A percentile compares a stretch with the other conserved stretches of the same genome.
phyloP scores from a whole-genome alignment of 768 basidiomycete species.

The Wakefieldia striispora region DNA sequence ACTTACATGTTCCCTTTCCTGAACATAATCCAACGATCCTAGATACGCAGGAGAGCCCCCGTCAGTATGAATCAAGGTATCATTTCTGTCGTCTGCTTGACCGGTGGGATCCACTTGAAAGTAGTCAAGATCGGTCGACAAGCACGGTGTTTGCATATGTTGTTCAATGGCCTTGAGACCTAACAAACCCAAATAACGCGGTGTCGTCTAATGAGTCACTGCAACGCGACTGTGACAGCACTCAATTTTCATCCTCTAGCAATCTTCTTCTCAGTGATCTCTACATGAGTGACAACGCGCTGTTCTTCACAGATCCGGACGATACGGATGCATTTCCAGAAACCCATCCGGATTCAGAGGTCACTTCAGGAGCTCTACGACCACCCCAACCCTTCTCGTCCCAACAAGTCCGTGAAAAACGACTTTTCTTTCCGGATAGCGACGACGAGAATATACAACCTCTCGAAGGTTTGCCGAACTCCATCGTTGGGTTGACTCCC shows the following conservation, averaged over 20 bases:
- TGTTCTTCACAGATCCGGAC: slow-evolving; percentile 61
- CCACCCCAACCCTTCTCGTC: slow-evolving; percentile 5
- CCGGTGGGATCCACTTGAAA: too few relatives aligned
- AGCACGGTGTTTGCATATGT: background rate
- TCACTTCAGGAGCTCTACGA: background rate
- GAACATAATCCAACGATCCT: too few relatives aligned
- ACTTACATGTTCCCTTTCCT: too few relatives aligned
- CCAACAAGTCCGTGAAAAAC: slow-evolving; percentile 23
- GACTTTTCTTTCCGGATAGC: slow-evolving; percentile 43
- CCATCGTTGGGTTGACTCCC: slow-evolving; percentile 12
- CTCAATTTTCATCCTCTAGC: background rate
- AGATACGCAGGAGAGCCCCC: too few relatives aligned
- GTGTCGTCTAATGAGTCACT: background rate
- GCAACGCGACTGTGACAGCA: slow-evolving; percentile 2
- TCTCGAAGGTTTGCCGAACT: slow-evolving; percentile 4
- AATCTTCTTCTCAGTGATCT: background rate
- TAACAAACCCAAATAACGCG: slow-evolving; percentile 30
- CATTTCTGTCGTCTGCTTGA: too few relatives aligned
- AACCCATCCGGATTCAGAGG: slow-evolving; percentile 7
- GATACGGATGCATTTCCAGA: slow-evolving; percentile 40
- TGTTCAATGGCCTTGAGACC: background rate
- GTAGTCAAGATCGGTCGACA: too few relatives aligned
- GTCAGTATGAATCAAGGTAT: too few relatives aligned
- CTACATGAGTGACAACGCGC: slow-evolving; percentile 20
- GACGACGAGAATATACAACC: slow-evolving; percentile 40